Base-by-base conservation (phyloP, 2,329 filamentous ascomycete genomes). In the Moelleriella libera region DNA sequence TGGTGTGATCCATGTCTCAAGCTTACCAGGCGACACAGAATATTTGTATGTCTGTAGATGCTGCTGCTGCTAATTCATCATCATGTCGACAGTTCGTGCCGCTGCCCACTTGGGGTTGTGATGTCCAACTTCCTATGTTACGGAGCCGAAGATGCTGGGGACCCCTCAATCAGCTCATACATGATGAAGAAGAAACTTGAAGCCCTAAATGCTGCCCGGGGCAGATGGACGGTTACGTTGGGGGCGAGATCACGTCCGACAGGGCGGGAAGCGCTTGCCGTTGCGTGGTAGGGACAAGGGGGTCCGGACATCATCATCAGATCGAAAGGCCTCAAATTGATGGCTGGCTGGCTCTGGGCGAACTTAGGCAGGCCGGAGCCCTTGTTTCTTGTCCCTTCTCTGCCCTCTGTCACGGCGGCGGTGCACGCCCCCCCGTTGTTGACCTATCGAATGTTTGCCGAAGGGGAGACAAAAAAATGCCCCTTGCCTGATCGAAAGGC, bases 391-490 rank as follows among this genome's bases (percentile, higher is more conserved):
- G 21, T 21, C 21, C 21, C 21, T 21, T 21, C 21, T 21, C 21
- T 8, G 32, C 32, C 32, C 32, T 37, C 12, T 37, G 7, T 12
- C 32, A n/a, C n/a, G n/a, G 32, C 32, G 12, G 21, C 32, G 37
- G 6, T 30, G 32, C 49, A 48, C 49, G 41, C 49, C 49, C 48
- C 44, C 21, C 31, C 10, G 42, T 32, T 34, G 46, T 45, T 31
- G 41, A 46, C 57, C 57, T 56, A 55, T 55, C 56, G 50, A 59
- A 55, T 57, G 58, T 61, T 58, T 61, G 60, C 59, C 59, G 59
- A 60, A 53, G 58, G 56, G 56, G 44, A 37, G 42, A 48, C 44
- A 14, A 14, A 29, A 9, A 37, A 34, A 42, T 31, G 43, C 45
- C 47, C 45, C 48, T 45, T 37, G 44, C 45, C 45, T 44, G 30